These are phyloP conservation scores for Yarrowia porcina DNA, from an alignment of 805 yeast species.

Conservation along the genomic window DNA sequence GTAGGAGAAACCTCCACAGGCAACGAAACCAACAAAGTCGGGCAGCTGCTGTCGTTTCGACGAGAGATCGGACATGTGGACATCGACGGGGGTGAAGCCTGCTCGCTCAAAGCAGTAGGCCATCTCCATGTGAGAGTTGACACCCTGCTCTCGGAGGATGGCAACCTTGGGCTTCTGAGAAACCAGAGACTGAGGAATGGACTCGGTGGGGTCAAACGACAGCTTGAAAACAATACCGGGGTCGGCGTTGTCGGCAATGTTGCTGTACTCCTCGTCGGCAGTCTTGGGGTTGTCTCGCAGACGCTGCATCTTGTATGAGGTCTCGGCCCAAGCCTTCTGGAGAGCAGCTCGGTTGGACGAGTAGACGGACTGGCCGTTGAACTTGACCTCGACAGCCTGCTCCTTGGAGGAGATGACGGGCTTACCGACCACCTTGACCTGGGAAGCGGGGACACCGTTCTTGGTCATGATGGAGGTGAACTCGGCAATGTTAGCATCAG, in stretches of 20 bases:
- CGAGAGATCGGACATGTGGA: constrained; percentile 92
- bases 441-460: constrained; percentile 55
- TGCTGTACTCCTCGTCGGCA: constrained; percentile 79
- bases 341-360: constrained; percentile 60
- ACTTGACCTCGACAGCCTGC: constrained; percentile 49
- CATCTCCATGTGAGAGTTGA: constrained; percentile 97
- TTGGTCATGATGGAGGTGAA: constrained; percentile 56
- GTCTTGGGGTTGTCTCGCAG: constrained; percentile 91
- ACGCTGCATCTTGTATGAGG: constrained; percentile 85
- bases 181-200: constrained; percentile 31
- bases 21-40: constrained; percentile 88
- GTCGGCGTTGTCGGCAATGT: constrained; percentile 73
- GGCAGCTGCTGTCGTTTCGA: constrained; percentile 61
- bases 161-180: constrained; percentile 80
- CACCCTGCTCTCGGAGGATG: constrained; percentile 96
- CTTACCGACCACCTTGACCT: constrained; percentile 62
- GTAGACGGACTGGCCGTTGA: constrained; percentile 49
- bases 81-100: constrained; percentile 91
- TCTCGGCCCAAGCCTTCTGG: constrained; percentile 81
- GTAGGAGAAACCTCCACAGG: constrained; percentile 98
- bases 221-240: constrained; percentile 86
- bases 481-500: constrained; percentile 45
- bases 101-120: constrained; percentile 95
- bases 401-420: constrained; percentile 46
- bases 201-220: constrained; percentile 56